Evolutionary conservation across 2,329 filamentous ascomycete genomes (phyloP), one percentile per base, ranked within the genome.

Genomic region (Colletotrichum acutatum): DNA sequence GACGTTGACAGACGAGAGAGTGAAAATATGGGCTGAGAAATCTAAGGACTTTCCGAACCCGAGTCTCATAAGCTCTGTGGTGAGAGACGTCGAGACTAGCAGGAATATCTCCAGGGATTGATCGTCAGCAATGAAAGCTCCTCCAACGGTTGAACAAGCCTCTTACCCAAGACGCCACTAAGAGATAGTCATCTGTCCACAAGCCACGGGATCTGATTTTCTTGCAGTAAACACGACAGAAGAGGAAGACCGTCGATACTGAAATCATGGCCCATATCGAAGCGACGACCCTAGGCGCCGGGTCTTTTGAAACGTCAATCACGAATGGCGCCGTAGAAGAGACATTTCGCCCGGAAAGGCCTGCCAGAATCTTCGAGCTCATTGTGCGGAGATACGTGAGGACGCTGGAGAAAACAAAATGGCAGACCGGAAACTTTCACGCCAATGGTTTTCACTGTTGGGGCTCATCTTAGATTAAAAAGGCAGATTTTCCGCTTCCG

Each of bases 121-220:
- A 22, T 32, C 8, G 46, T 68, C 19, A 53, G 30, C 11, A 16
- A 12, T 6, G 2, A 26, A n/a, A 5, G 49, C 4, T 8, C 12
- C 2, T 46, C 0, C 12, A 1, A 24, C 24, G 16, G 8, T 5
- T 2, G 19, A 16, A 12, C 8, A n/a, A n/a, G 19, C 7, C 5
- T 14, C 63, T 22, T 66, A 69, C 60, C 76, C 76, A 78, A 2
- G 76, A 72, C 1, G 71, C 34, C 22, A 74, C 63, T 14, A 78
- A 66, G 8, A 77, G 56, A n/a, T 74, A 75, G 72, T 78, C 77
- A 52, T 78, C 77, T 66, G 71, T 76, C 75, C 76, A 77, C 5
- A 78, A 58, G 6, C 61, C 58, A 9, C 75, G 61, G 2, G 66
- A 64, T 11, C 73, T 66, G 30, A 70, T 71, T 5, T 69, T 49